phyloP scores from a whole-genome alignment of 768 basidiomycete species.

The Pleurotus tuber-regium region DNA sequence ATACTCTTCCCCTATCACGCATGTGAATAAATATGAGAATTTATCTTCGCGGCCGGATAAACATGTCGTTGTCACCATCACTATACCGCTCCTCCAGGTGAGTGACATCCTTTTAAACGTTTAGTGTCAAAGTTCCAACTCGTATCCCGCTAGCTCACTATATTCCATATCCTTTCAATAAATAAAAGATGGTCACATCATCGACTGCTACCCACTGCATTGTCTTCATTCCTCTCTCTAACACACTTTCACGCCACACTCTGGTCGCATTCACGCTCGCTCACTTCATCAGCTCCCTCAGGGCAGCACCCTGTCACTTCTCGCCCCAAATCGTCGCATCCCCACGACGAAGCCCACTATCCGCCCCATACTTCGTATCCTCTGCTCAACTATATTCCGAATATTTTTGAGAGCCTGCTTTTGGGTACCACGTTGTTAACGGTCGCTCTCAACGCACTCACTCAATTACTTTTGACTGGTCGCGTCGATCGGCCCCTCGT shows the following conservation, averaged over 20 bases:
- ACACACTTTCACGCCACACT: constrained; percentile 67
- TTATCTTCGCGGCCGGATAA: constrained; percentile 66
- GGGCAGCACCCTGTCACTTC: neutral
- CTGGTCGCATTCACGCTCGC: constrained; percentile 31
- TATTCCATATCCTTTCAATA: constrained; percentile 66
- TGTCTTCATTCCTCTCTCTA: constrained; percentile 58
- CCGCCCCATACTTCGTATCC: constrained; percentile 44
- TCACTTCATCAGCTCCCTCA: constrained; percentile 14
- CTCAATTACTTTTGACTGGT: constrained; percentile 66
- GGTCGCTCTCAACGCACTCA: constrained; percentile 55
- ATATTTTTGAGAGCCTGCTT: constrained; percentile 66
- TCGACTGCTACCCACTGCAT: constrained; percentile 66
- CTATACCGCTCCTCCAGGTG: constrained; percentile 73
- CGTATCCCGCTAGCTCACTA: constrained; percentile 40
- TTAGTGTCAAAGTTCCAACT: neutral
- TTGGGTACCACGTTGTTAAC: constrained; percentile 57
- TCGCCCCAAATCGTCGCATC: too few species aligned
- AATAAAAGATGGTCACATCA: constrained; percentile 62
- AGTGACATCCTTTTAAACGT: constrained; percentile 14
- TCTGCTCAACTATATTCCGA: constrained; percentile 71
- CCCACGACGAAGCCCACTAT: neutral
- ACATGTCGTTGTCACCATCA: constrained; percentile 69
- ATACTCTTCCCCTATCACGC: constrained; percentile 65
- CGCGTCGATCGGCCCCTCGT: constrained; percentile 57
- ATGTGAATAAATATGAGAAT: constrained; percentile 39